Conservation (phyloP, 2,329 filamentous ascomycete genomes). For the Fusarium avenaceum region DNA sequence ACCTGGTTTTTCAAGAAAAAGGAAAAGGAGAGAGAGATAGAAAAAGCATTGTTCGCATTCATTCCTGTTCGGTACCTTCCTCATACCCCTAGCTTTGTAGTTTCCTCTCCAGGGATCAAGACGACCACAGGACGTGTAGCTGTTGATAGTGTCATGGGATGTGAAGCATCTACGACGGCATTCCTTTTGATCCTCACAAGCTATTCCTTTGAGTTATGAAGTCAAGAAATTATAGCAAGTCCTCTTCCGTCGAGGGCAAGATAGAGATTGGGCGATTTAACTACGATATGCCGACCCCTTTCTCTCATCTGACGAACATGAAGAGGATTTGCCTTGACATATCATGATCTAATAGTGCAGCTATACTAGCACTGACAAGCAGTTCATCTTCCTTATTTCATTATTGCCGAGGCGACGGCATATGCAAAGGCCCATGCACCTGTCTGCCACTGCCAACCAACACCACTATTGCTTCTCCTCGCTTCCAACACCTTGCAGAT, state of each 20-base stretch:
- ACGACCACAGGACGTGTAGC: neutral
- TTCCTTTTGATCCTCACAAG: neutral
- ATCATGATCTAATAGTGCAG: neutral
- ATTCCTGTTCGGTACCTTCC: neutral
- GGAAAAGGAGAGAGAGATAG: no score
- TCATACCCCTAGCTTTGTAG: neutral
- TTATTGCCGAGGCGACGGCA: neutral
- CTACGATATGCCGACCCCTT: constrained; percentile 14
- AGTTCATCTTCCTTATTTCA: neutral
- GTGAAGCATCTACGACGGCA: constrained; percentile 8
- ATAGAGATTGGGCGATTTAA: neutral
- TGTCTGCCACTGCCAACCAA: constrained; percentile 21
- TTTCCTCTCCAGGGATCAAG: neutral
- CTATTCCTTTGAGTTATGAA: neutral
- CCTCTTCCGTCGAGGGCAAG: neutral
- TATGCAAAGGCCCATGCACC: neutral
- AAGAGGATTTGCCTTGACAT: neutral
- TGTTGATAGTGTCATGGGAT: neutral
- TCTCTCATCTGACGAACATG: constrained; percentile 13
- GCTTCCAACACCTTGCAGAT: neutral
- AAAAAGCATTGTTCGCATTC: neutral
- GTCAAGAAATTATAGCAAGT: no score
- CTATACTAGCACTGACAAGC: neutral
- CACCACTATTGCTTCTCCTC: neutral
- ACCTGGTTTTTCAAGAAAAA: neutral